Percentiles rank a stretch among this genome's conserved stretches.
These are phyloP conservation scores for Agrostemma githago DNA, from an alignment of 148 eudicot species.

Conservation along the genomic window DNA sequence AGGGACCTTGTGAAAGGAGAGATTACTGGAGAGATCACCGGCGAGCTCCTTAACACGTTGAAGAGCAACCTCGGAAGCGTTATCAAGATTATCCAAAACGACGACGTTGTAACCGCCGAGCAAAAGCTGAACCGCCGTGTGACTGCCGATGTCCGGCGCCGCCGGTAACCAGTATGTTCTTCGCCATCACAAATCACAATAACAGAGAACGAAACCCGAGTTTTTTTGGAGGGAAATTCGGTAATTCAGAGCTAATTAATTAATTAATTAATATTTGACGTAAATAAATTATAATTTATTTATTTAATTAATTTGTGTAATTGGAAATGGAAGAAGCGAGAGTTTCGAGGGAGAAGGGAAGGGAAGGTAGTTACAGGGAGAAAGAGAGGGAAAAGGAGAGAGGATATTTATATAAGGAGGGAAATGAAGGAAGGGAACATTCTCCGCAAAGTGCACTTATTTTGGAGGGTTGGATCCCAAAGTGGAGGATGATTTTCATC, in stretches of 20 bases:
- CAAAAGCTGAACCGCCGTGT: slow-evolving; percentile 74
- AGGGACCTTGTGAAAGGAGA: slow-evolving; percentile 61
- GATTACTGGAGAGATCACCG: slow-evolving; percentile 47
- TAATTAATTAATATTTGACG: background rate
- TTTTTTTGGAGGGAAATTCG: slow-evolving; percentile 18
- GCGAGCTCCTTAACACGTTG: slow-evolving; percentile 76
- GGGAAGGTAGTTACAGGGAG: background rate
- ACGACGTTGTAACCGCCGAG: slow-evolving; percentile 62
- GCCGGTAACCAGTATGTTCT: slow-evolving; percentile 73
- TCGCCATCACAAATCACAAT: slow-evolving; percentile 36
- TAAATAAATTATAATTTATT: no score
- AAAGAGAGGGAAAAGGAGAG: background rate
- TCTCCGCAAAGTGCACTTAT: slow-evolving; percentile 3
- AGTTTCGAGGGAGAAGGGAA: background rate
- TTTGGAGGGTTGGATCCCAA: background rate
- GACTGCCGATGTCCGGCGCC: slow-evolving; percentile 97
- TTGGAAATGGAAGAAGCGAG: background rate
- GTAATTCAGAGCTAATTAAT: slow-evolving; percentile 12
- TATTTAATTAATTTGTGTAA: no score
- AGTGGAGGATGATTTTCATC: background rate
- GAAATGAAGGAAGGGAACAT: slow-evolving; percentile 12
- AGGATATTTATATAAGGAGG: slow-evolving; percentile 13
- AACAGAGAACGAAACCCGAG: background rate
- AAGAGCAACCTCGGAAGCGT: slow-evolving; percentile 67
- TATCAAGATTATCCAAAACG: slow-evolving; percentile 77